Percentiles rank a stretch among this genome's conserved stretches.
Conservation (phyloP, 257 asterid genomes). For the Anisodus tanguticus region DNA sequence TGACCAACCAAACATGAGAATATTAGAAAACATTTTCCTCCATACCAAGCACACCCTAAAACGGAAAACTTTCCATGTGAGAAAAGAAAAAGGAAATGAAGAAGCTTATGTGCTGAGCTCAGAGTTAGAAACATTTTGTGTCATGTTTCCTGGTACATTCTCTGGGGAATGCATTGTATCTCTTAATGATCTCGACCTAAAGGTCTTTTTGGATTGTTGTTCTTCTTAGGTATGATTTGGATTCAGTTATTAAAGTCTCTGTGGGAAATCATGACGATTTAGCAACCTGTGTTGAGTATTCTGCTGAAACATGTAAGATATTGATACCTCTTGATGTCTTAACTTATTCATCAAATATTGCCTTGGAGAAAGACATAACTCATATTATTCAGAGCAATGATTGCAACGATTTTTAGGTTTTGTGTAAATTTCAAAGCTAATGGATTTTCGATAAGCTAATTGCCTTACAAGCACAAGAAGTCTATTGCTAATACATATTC, state of each 20-base stretch:
- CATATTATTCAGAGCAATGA: conserved; percentile 1
- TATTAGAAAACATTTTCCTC: no score
- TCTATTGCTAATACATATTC: not conserved
- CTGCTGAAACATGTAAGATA: conserved; percentile 70
- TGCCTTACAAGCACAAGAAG: not conserved
- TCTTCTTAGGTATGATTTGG: conserved; percentile 72
- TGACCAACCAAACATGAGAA: no score
- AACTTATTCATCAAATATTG: not conserved
- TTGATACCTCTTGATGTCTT: conserved; percentile 8
- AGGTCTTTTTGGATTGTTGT: not conserved
- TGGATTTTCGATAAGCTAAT: conserved; percentile 16
- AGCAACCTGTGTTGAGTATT: conserved; percentile 81
- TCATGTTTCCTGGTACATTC: not conserved
- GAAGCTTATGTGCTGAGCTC: not conserved
- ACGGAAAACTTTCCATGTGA: not conserved
- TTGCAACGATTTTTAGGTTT: not conserved
- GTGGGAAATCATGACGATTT: conserved; percentile 75
- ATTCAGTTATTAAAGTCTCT: conserved; percentile 49
- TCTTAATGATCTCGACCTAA: not conserved
- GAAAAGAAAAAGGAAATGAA: not conserved
- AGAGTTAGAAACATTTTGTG: conserved; percentile 11
- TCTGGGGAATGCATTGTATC: not conserved
- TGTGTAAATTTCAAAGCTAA: not conserved
- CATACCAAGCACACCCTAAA: not conserved
- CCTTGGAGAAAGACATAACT: not conserved